Base-by-base conservation (phyloP, 106 monocot genomes). In the Phalaenopsis equestris region DNA sequence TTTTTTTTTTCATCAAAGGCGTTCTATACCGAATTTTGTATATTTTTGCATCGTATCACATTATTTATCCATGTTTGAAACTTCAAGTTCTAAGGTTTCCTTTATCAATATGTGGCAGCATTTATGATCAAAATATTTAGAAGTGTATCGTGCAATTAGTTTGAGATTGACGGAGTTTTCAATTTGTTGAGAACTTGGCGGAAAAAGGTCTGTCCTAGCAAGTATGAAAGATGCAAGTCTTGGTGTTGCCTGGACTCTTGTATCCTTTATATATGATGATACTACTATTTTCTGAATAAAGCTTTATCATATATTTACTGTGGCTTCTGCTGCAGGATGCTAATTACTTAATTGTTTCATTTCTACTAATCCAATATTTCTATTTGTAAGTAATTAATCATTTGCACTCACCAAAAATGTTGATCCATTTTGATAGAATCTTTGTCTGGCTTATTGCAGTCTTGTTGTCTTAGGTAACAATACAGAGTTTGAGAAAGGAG, bases 401-500 rank as follows among this genome's bases (percentile, higher is more conserved):
- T 23, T 64, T 64, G 24, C n/a, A 23, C 64, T 64, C 23, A 64
- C 72, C 39, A 4, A 15, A 72, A 14, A 72, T 41, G 4, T 38
- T 16, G 42, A 19, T 15, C 55, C 47, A 67, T 68, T 80, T 88
- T 82, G 73, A 82, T 86, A 77, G 74, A 68, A 78, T 61, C 78
- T 81, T 48, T 89, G 79, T 84, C 80, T 87, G 80, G 76, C 81
- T 85, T 85, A 82, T 78, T 93, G 89, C 89, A 96, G 96, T 87
- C 96, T 96, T 83, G 70, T 93, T 83, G 85, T 96, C 79, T 84
- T 96, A 85, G 93, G 91, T 80, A 96, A 96, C 88, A 73, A 79
- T 58, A 90, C 93, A 78, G 96, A 96, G 78, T 96, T 96, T 87
- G 88, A 93, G 78, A 88, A 85, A 88, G 93, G 91, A 79, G 90